Percentiles rank a stretch among this genome's conserved stretches.
Conservation (phyloP, 2,329 filamentous ascomycete species). For the Neocucurbitaria cava region DNA sequence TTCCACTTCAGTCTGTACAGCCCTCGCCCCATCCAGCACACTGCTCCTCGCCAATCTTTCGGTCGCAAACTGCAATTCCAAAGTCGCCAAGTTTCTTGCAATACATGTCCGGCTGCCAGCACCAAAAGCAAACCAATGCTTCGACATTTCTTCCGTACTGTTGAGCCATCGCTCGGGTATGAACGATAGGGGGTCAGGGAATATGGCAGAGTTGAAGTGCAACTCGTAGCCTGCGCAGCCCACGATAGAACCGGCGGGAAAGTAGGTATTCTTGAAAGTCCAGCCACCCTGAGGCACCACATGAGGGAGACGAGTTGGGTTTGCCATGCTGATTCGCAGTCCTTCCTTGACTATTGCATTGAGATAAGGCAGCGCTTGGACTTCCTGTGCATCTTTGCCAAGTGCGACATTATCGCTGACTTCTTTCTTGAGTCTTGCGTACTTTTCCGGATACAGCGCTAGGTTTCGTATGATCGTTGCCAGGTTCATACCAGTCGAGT, state of each 20-base stretch:
- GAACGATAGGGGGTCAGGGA: constrained; percentile 25
- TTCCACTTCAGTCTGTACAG: constrained; percentile 53
- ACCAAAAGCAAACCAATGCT: constrained; percentile 41
- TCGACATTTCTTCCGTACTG: constrained; percentile 40
- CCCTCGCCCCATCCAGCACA: constrained; percentile 54
- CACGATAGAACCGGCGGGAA: constrained; percentile 33
- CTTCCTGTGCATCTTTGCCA: constrained; percentile 16
- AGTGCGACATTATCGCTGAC: constrained; percentile 20
- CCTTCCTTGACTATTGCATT: constrained; percentile 57
- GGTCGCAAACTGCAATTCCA: constrained; percentile 40
- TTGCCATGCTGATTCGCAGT: constrained; percentile 53
- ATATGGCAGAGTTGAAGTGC: constrained; percentile 30
- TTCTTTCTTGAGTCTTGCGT: constrained; percentile 28
- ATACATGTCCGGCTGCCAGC: constrained; percentile 42
- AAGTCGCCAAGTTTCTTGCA: constrained; percentile 38
- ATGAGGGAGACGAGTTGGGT: constrained; percentile 41
- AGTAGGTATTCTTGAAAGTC: constrained; percentile 31
- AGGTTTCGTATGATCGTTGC: constrained; percentile 31
- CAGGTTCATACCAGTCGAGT: constrained; percentile 38
- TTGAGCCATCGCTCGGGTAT: constrained; percentile 44
- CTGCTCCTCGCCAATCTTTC: constrained; percentile 53
- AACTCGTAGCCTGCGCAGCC: constrained; percentile 39
- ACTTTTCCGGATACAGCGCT: constrained; percentile 25
- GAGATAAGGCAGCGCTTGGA: constrained; percentile 51
- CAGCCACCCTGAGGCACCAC: constrained; percentile 37